These are phyloP conservation scores for Passiflora organensis DNA, from an alignment of 345 rosid genomes.

Conservation along the genomic window DNA sequence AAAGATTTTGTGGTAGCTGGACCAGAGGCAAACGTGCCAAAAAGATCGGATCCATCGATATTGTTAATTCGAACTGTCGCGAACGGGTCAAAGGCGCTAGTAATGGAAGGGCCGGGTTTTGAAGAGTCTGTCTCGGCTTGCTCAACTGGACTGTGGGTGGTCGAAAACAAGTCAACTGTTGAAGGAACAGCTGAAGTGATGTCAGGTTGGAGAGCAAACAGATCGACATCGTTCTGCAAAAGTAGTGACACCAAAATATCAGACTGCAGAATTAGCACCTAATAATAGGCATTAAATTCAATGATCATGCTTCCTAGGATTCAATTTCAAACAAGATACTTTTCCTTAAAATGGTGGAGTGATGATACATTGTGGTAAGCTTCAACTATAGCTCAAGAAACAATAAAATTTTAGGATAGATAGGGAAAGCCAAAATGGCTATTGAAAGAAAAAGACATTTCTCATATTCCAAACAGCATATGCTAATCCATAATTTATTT, in stretches of 20 bases:
- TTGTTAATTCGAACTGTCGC: constrained; percentile 69
- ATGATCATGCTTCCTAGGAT: constrained; percentile 5
- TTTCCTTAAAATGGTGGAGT: too few species aligned
- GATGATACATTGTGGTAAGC: too few species aligned
- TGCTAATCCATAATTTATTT: too few species aligned
- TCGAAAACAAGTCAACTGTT: constrained; percentile 68
- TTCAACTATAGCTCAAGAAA: too few species aligned
- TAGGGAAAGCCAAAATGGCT: too few species aligned
- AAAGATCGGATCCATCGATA: constrained; percentile 81
- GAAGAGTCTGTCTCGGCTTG: constrained; percentile 44
- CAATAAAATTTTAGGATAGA: too few species aligned
- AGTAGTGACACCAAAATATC: background rate
- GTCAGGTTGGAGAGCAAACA: constrained; percentile 43
- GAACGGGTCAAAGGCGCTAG: constrained; percentile 76
- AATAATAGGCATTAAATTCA: constrained; percentile 9
- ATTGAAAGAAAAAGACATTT: too few species aligned
- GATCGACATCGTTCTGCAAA: constrained; percentile 49
- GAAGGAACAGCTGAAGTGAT: constrained; percentile 43
- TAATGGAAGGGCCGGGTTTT: constrained; percentile 29
- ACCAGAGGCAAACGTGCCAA: constrained; percentile 68
- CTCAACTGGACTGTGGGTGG: constrained; percentile 45
- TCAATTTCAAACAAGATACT: constrained; percentile 5
- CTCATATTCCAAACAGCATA: too few species aligned
- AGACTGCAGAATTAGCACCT: too few species aligned
- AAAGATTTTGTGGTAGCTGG: constrained; percentile 40